Conservation (phyloP, 139 green algal genomes). For the Picochlorum costavermella region DNA sequence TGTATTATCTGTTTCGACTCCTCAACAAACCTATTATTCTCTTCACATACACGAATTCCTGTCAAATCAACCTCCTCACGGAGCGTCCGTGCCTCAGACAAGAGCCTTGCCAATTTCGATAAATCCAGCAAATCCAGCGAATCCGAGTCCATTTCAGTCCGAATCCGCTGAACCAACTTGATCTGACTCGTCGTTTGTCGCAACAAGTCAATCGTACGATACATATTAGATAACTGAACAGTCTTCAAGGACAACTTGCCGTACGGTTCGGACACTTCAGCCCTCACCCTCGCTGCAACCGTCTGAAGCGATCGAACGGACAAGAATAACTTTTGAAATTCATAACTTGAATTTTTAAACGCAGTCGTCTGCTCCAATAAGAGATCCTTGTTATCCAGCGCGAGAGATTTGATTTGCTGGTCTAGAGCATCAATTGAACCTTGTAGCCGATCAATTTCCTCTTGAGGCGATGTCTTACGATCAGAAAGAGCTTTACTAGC, state of each 20-base stretch:
- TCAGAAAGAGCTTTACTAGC: slow-evolving; percentile 47
- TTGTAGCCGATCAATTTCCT: slow-evolving; percentile 53
- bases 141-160: slow-evolving; percentile 10
- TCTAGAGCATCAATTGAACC: slow-evolving; percentile 50
- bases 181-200: slow-evolving; percentile 55
- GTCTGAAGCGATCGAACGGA: slow-evolving; percentile 53
- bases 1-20: slow-evolving; percentile 32
- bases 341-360: slow-evolving; percentile 46
- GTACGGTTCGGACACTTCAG: slow-evolving; percentile 58
- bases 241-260: slow-evolving; percentile 26
- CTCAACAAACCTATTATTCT: slow-evolving; percentile 51
- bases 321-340: slow-evolving; percentile 46
- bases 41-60: slow-evolving; percentile 43
- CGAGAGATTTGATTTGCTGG: slow-evolving; percentile 36
- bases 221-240: slow-evolving; percentile 38
- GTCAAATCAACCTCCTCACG: slow-evolving; percentile 46
- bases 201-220: slow-evolving; percentile 53
- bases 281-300: slow-evolving; percentile 47
- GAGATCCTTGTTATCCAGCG: slow-evolving; percentile 39
- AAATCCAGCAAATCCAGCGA: slow-evolving; percentile 44
- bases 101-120: slow-evolving; percentile 72
- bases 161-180: slow-evolving; percentile 44
- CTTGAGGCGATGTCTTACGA: slow-evolving; percentile 51
- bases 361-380: slow-evolving; percentile 30
- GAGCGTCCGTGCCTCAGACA: slow-evolving; percentile 54